Base-by-base conservation (phyloP, 2,329 filamentous ascomycete genomes). In the Scedosporium aurantiacum region DNA sequence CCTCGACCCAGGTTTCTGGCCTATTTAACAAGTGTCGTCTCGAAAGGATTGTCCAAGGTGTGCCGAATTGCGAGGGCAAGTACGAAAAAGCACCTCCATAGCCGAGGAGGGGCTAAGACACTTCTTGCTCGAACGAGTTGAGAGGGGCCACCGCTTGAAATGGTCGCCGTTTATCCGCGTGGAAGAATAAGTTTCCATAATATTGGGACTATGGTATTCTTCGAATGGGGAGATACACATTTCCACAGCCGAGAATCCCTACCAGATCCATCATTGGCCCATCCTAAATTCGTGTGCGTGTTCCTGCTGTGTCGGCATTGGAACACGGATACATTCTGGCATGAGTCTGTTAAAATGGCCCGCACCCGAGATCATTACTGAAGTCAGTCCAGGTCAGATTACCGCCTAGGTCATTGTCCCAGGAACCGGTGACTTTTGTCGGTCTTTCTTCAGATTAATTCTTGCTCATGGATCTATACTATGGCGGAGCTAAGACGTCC, bases 401-500 rank as follows among this genome's bases (percentile, higher is more conserved):
- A 21, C 7, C 5, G 43, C 16, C 43, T 4, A 12, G 18, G 43
- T n/a, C n/a, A n/a, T n/a, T n/a, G n/a, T 18, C 50, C 47, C 23
- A 54, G 18, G 50, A 14, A 23, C 50, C 18, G 27, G 50, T 47
- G 23, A 14, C 18, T 54, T 50, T 32, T 25, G 14, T 52, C 43
- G 43, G 58, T 60, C 40, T 40, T 32, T 23, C 58, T 50, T 32
- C 28, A 50, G n/a, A 60, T 60, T 60, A 50, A 45, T 60, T 60
- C 43, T 23, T 50, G 7, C 58, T 28, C 41, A 6, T 23, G 58
- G 7, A 16, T 27, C 43, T 25, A 37, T 60, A 52, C 28, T 16
- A 60, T 18, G 43, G 43, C 58, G 58, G 58, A 52, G 58, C 58
- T n/a, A 50, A 50, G 58, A 50, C 58, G 25, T 60, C 58, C 58